Base-by-base conservation (phyloP, 2,329 filamentous ascomycete species). In the Biscogniauxia marginata region DNA sequence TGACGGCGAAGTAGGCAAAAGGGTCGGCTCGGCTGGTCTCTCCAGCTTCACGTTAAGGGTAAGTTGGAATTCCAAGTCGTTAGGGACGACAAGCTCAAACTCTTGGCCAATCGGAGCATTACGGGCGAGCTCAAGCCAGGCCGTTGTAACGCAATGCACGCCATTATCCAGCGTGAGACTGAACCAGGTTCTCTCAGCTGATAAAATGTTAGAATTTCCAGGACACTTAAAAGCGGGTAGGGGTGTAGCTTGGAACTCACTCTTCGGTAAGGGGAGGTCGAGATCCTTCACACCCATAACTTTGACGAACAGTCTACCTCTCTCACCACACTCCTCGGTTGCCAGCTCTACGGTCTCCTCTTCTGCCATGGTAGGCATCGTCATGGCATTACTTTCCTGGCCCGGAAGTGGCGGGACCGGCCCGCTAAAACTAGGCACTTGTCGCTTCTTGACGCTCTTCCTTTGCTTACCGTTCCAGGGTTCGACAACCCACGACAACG, bases 211-310 rank as follows among this genome's bases (percentile, higher is more conserved):
- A 65, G 63, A 48, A 59, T 51, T 16, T 23, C 45, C n/a, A 48
- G 16, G 22, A 5, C 11, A 25, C 9, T 6, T 1, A 5, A 9
- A 52, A 43, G 24, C 7, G 45, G 50, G 7, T 52, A 19, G 23
- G 18, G 25, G n/a, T 16, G 25, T 19, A 8, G 21, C 11, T 3
- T 18, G 47, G 11, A n/a, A 74, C 88, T 81, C 83, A 95, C 91
- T 93, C 76, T 88, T 90, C 25, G 95, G 93, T 54, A 99, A 78
- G 20, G 95, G 93, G 46, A 98, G 79, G 69, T 97, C 93, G 39
- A 99, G 82, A 66, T 98, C 93, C 73, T 98, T 98, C 62, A 98
- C 92, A 46, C 93, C 93, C 73, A 98, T 89, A n/a, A 99, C 95
- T 78, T 99, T 99, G 63, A 99, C 93, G 67, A 99, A 99, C 1